Percentiles rank a stretch among this genome's conserved stretches.
phyloP scores from a whole-genome alignment of 2,329 filamentous ascomycete genomes.

The Elsinoe perseae region DNA sequence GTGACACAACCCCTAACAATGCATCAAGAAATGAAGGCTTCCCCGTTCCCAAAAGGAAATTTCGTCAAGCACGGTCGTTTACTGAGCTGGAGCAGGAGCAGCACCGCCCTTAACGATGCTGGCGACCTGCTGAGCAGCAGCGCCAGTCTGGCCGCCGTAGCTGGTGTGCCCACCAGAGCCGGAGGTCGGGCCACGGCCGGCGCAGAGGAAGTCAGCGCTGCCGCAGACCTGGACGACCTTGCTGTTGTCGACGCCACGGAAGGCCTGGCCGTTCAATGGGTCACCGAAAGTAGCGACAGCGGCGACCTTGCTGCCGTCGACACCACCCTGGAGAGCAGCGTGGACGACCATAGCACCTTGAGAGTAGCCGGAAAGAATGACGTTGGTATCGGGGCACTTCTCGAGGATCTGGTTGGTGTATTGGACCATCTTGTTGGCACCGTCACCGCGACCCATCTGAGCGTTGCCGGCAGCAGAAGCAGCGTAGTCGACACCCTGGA shows the following conservation, averaged over 20 bases:
- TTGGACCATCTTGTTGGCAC: slow-evolving; percentile 23
- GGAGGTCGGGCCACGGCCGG: slow-evolving; percentile 19
- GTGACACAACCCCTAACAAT: background rate
- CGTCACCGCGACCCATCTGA: slow-evolving; percentile 19
- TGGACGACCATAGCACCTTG: slow-evolving; percentile 25
- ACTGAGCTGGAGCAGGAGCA: slow-evolving; percentile 2
- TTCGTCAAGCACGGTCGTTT: slow-evolving; percentile 2
- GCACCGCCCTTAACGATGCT: slow-evolving; percentile 10
- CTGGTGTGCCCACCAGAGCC: slow-evolving; percentile 22
- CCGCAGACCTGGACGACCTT: slow-evolving; percentile 25
- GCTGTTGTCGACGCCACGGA: slow-evolving; percentile 22
- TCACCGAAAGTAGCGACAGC: slow-evolving; percentile 26
- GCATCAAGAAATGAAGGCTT: slow-evolving; percentile 5
- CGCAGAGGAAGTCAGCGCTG: slow-evolving; percentile 21
- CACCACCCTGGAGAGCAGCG: slow-evolving; percentile 20
- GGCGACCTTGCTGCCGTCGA: slow-evolving; percentile 23
- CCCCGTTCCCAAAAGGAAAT: background rate
- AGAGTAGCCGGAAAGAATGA: slow-evolving; percentile 25
- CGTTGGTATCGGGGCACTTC: slow-evolving; percentile 25
- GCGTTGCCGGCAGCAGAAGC: slow-evolving; percentile 21
- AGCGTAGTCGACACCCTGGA: slow-evolving; percentile 26
- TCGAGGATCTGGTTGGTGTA: slow-evolving; percentile 22
- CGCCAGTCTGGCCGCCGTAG: slow-evolving; percentile 22
- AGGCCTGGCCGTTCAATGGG: slow-evolving; percentile 24
- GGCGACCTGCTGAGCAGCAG: slow-evolving; percentile 23